A percentile compares a stretch with the other conserved stretches of the same genome.
Conservation (phyloP, 768 basidiomycete species). For the Lentinus tigrinus region DNA sequence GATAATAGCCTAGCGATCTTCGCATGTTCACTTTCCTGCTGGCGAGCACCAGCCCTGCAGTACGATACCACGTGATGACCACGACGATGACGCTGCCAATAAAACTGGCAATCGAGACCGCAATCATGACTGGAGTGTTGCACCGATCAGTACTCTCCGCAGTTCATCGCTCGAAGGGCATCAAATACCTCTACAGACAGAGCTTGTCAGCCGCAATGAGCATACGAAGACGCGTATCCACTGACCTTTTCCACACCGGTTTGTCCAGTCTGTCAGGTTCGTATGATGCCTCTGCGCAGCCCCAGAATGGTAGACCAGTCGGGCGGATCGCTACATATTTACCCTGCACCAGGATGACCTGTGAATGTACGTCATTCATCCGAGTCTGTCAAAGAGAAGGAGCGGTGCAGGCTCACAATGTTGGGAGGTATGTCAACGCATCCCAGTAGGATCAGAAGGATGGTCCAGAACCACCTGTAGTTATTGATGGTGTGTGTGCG, state of each 20-base stretch:
- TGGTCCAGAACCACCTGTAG: slow-evolving; percentile 5
- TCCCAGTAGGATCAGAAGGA: neutral
- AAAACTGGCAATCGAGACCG: neutral
- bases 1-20: neutral
- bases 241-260: too few relatives aligned
- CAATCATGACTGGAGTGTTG: neutral
- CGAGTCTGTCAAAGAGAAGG: neutral
- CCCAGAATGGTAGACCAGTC: too few relatives aligned
- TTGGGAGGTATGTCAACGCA: neutral
- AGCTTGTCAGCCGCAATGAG: too few relatives aligned
- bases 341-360: too few relatives aligned
- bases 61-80: neutral
- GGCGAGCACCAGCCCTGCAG: neutral
- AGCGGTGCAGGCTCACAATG: neutral
- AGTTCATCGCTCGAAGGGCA: too few relatives aligned
- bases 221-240: too few relatives aligned
- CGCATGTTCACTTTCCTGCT: neutral
- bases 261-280: too few relatives aligned
- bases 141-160: neutral
- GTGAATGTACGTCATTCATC: neutral
- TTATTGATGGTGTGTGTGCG: slow-evolving; percentile 9
- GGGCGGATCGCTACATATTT: too few relatives aligned
- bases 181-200: too few relatives aligned
- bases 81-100: neutral
- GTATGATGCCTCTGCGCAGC: too few relatives aligned